Evolutionary conservation across 169 alveolate genomes (phyloP).

Genomic region (Eimeria sp.): DNA sequence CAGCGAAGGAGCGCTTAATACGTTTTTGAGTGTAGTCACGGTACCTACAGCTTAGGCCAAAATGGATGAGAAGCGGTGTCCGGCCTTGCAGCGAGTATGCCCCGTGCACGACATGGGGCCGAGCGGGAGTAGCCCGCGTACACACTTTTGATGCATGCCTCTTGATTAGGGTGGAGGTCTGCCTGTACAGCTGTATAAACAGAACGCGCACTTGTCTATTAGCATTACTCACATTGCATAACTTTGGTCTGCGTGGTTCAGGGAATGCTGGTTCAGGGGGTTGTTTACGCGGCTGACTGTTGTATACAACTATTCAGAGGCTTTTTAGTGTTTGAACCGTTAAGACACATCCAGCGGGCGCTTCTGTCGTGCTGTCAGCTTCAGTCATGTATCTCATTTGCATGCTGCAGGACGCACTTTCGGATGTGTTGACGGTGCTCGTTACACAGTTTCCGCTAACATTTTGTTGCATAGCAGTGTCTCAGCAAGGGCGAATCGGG

Average conservation of each 20-base stretch:
- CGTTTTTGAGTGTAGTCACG: neutral
- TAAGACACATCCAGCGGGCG: neutral
- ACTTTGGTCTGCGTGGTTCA: too few relatives aligned
- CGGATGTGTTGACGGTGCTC: neutral
- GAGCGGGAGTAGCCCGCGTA: neutral
- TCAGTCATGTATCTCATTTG: neutral
- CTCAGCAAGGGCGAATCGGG: neutral
- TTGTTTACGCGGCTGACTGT: too few relatives aligned
- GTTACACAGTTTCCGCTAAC: neutral
- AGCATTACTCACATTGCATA: neutral
- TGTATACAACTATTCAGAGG: too few relatives aligned
- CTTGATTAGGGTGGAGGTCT: neutral
- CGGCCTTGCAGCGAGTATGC: neutral
- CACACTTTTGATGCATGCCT: neutral
- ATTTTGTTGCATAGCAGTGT: neutral
- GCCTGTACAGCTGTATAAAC: neutral
- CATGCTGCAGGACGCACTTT: neutral
- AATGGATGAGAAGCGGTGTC: neutral
- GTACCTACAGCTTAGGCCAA: neutral
- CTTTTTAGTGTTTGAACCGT: too few relatives aligned
- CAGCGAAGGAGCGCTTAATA: too few relatives aligned
- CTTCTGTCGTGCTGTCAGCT: neutral
- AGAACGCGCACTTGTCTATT: neutral
- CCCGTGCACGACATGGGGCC: neutral
- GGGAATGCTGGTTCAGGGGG: too few relatives aligned